These are phyloP conservation scores for Penicillium coffeae DNA, from an alignment of 495 filamentous ascomycete genomes.

Conservation along the genomic window DNA sequence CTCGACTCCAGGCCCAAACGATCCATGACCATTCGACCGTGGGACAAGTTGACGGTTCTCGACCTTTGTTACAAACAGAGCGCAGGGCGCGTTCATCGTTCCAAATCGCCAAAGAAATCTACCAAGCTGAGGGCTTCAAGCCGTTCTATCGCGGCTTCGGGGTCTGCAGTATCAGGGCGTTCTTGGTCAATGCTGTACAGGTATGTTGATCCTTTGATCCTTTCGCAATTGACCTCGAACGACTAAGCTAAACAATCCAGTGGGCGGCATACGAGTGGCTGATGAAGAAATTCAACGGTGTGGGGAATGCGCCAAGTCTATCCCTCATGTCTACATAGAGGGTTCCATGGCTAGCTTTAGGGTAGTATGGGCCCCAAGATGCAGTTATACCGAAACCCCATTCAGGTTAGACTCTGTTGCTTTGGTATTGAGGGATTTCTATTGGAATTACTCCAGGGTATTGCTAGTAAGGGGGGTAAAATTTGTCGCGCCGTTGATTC, in stretches of 20 bases:
- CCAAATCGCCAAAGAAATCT: constrained; percentile 59
- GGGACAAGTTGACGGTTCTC: constrained; percentile 30
- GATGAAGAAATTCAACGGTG: constrained; percentile 47
- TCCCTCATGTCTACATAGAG: too few species aligned
- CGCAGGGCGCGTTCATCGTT: constrained; percentile 48
- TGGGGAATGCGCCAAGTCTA: neutral
- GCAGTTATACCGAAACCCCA: constrained; percentile 18
- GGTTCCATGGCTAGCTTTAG: neutral
- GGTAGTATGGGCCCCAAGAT: constrained; percentile 1
- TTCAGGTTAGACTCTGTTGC: constrained; percentile 22
- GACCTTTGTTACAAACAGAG: constrained; percentile 15
- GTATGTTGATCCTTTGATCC: constrained; percentile 27
- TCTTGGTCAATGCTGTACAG: constrained; percentile 72
- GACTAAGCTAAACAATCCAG: constrained; percentile 29
- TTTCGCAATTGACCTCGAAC: constrained; percentile 5
- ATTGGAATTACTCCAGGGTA: constrained; percentile 25
- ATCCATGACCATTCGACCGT: constrained; percentile 19
- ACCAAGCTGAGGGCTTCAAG: constrained; percentile 56
- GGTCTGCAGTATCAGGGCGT: constrained; percentile 76
- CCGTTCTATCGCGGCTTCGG: constrained; percentile 76
- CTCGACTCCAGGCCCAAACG: constrained; percentile 70
- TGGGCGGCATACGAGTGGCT: constrained; percentile 87
- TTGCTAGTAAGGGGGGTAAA: constrained; percentile 29
- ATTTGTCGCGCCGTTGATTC: constrained; percentile 16
- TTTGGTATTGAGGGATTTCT: constrained; percentile 34